A percentile compares a stretch with the other conserved stretches of the same genome.
These are phyloP conservation scores for Aspergillus nomiae DNA, from an alignment of 2,329 filamentous ascomycete species.

Conservation along the genomic window DNA sequence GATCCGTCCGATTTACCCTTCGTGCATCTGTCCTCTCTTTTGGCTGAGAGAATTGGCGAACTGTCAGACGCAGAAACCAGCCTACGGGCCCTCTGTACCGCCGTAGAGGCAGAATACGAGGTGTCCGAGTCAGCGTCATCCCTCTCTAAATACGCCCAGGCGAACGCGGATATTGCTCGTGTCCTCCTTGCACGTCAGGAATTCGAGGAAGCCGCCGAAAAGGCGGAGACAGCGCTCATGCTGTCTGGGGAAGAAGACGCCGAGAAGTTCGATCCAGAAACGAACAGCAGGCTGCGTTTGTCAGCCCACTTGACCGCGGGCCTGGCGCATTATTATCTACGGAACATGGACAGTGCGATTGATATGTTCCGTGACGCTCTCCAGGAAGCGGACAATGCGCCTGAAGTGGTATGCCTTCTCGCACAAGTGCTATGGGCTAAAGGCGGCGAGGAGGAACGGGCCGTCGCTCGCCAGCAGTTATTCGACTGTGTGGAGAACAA, in stretches of 20 bases:
- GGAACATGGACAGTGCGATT: slow-evolving; percentile 69
- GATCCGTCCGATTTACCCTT: slow-evolving; percentile 70
- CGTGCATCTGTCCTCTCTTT: slow-evolving; percentile 75
- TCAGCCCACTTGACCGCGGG: slow-evolving; percentile 86
- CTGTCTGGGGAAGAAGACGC: slow-evolving; percentile 73
- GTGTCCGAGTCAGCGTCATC: slow-evolving; percentile 73
- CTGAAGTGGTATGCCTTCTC: slow-evolving; percentile 83
- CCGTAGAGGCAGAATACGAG: slow-evolving; percentile 81
- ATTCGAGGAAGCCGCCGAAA: slow-evolving; percentile 71
- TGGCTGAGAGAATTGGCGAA: slow-evolving; percentile 78
- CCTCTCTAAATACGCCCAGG: slow-evolving; percentile 75
- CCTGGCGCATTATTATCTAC: slow-evolving; percentile 73
- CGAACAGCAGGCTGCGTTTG: slow-evolving; percentile 70
- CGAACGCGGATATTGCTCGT: slow-evolving; percentile 85
- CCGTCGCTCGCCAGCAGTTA: slow-evolving; percentile 75
- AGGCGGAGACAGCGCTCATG: slow-evolving; percentile 77
- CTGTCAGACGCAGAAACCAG: slow-evolving; percentile 63
- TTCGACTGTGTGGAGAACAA: slow-evolving; percentile 76
- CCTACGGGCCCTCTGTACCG: slow-evolving; percentile 67
- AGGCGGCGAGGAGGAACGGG: slow-evolving; percentile 71
- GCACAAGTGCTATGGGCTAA: slow-evolving; percentile 94
- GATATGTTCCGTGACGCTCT: slow-evolving; percentile 79
- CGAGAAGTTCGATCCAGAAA: slow-evolving; percentile 62
- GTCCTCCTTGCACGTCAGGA: slow-evolving; percentile 70
- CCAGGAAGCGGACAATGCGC: slow-evolving; percentile 71